phyloP scores from a whole-genome alignment of 176 grass and related monocot genomes.

The Cenchrus fungigraminus region DNA sequence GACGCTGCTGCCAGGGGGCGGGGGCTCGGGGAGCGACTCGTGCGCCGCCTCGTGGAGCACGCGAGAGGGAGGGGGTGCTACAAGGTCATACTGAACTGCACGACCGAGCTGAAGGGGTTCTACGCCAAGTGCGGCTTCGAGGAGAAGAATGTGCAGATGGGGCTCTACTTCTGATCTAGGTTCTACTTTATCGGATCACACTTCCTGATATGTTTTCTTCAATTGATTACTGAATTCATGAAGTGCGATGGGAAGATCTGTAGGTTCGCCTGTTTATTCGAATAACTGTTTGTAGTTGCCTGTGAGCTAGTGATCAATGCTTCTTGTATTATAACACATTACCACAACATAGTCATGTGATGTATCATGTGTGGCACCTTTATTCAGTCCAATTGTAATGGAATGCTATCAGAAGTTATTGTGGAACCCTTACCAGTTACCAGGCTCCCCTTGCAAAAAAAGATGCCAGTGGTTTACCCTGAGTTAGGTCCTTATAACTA shows the following conservation, averaged over 20 bases:
- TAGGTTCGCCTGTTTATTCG: background rate
- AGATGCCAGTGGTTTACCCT: background rate
- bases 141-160: slow-evolving; percentile 92
- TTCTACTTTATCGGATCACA: slow-evolving; percentile 34
- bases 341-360: slow-evolving; percentile 6
- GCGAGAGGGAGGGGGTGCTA: slow-evolving; percentile 68
- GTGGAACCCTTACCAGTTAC: background rate
- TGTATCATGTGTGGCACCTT: background rate
- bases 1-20: slow-evolving; percentile 53
- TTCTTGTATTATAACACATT: slow-evolving; percentile 30
- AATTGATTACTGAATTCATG: slow-evolving; percentile 20
- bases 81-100: slow-evolving; percentile 91
- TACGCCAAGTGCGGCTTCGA: slow-evolving; percentile 79
- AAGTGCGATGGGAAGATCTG: background rate
- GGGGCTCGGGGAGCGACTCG: slow-evolving; percentile 61
- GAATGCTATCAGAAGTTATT: background rate
- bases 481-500: background rate
- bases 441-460: background rate
- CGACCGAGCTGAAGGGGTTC: slow-evolving; percentile 62
- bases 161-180: slow-evolving; percentile 81
- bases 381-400: background rate
- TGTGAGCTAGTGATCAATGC: slow-evolving; percentile 14
- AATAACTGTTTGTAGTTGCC: background rate
- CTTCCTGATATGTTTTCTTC: background rate
- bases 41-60: slow-evolving; percentile 69